Percentiles rank a stretch among this genome's conserved stretches.
Conservation (phyloP, 768 basidiomycete species). For the Naematelia encephala region DNA sequence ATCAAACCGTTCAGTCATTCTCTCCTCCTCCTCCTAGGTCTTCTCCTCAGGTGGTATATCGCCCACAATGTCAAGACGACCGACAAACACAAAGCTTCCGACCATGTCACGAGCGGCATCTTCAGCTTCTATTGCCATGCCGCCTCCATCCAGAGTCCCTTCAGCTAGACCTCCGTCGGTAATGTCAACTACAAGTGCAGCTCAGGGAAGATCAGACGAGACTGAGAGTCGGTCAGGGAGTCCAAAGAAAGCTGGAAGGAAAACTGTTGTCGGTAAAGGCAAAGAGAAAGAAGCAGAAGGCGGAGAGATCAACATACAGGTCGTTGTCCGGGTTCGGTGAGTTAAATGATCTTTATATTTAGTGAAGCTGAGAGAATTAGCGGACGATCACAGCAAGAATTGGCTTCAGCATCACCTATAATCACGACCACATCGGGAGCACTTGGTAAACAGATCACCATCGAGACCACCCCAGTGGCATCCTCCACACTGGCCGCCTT, state of each 20-base stretch:
- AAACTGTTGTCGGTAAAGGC: neutral
- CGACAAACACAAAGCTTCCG: slow-evolving; percentile 12
- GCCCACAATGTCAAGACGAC: slow-evolving; percentile 37
- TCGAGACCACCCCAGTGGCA: slow-evolving; percentile 61
- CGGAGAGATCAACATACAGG: slow-evolving; percentile 81
- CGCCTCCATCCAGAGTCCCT: slow-evolving; percentile 37
- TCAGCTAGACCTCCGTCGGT: slow-evolving; percentile 31
- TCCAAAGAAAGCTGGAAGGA: slow-evolving; percentile 15
- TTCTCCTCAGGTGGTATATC: neutral
- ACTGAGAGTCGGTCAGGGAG: slow-evolving; percentile 18
- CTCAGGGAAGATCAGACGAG: slow-evolving; percentile 10
- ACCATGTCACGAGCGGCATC: slow-evolving; percentile 27
- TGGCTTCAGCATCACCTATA: slow-evolving; percentile 78
- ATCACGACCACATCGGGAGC: slow-evolving; percentile 77
- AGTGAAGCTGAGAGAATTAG: slow-evolving; percentile 24
- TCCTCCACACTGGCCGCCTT: slow-evolving; percentile 34
- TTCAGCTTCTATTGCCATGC: slow-evolving; percentile 37
- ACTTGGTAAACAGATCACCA: slow-evolving; percentile 69
- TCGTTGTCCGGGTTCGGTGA: slow-evolving; percentile 82
- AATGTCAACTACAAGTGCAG: slow-evolving; percentile 15
- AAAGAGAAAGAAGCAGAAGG: slow-evolving; percentile 6
- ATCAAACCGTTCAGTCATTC: neutral
- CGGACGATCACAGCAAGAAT: slow-evolving; percentile 73
- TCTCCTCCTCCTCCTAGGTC: slow-evolving; percentile 1
- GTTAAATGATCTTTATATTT: slow-evolving; percentile 13